Percentiles rank a stretch among this genome's conserved stretches.
Conservation (phyloP, 345 rosid species). For the Sisymbrium altissimum region DNA sequence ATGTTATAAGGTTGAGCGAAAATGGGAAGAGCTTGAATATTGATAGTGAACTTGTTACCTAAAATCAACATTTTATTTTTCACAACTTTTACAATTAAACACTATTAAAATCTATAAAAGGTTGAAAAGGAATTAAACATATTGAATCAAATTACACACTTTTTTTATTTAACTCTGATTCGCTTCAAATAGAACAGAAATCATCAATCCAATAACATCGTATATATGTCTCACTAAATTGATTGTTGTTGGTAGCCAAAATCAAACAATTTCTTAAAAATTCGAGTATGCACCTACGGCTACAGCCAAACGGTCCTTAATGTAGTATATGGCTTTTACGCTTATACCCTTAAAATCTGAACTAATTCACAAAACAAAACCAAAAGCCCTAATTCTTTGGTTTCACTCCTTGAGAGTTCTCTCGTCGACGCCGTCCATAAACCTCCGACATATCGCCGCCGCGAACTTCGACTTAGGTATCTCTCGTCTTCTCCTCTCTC, state of each 20-base stretch:
- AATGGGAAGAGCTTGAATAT: background rate
- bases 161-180: no score
- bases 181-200: no score
- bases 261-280: background rate
- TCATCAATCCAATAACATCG: no score
- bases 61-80: background rate
- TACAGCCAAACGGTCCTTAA: no score
- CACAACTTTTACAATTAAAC: background rate
- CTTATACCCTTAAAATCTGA: background rate
- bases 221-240: no score
- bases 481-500: background rate
- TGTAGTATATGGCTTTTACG: background rate
- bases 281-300: no score
- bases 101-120: background rate
- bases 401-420: background rate
- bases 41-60: no score
- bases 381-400: background rate
- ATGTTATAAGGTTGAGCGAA: background rate
- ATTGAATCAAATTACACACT: background rate
- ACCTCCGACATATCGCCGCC: conserved; percentile 14
- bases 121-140: background rate
- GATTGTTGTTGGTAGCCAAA: background rate
- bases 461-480: background rate
- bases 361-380: background rate
- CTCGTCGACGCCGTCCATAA: conserved; percentile 20